Evolutionary conservation across 2,329 filamentous ascomycete genomes (phyloP), one percentile per base, ranked within the genome.

Genomic region (Colletotrichum destructivum): DNA sequence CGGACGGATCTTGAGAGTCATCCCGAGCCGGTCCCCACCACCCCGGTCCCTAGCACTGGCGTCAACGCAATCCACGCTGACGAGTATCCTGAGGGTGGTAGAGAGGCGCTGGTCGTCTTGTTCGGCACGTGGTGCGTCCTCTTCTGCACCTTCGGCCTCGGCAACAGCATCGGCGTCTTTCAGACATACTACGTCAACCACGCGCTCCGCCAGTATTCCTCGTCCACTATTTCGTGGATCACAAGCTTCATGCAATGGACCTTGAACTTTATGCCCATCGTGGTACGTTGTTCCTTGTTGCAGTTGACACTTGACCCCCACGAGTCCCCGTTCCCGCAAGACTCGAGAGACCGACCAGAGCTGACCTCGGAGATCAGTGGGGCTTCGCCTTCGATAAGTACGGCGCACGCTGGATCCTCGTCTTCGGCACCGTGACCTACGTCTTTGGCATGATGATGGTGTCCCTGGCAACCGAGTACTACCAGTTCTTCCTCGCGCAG

Each of bases 371-470:
- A 15, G 26, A 15, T 5, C 46, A 75, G 74, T 76, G 76, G 74
- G 90, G 90, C 0, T 87, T 86, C 54, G 70, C 89, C 12, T 93
- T 89, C 74, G 92, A 94, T 78, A 88, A 85, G 75, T 88, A 89
- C 74, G 92, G 92, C 2, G 90, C 91, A 0, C 84, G 86, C 51
- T 88, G 84, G 71, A 81, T 93, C 2, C 81, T 92, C 15, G 69
- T 87, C n/a, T 74, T 80, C 60, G 90, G 90, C 23, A 85, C 85
- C 8, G 76, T 91, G 70, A 78, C 88, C 69, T 88, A 91, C 77
- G 84, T 92, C 71, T 88, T 92, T 57, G 88, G 89, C 38, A 80
- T 92, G 21, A 91, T 92, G 89, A 91, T 92, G 89, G 84, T 87
- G 0, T 88, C 86, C 9, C 80, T 92, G 8, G 80, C 81, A 4